phyloP scores from a whole-genome alignment of 371 early-diverging fungal species.

The Enterospora canceri region DNA sequence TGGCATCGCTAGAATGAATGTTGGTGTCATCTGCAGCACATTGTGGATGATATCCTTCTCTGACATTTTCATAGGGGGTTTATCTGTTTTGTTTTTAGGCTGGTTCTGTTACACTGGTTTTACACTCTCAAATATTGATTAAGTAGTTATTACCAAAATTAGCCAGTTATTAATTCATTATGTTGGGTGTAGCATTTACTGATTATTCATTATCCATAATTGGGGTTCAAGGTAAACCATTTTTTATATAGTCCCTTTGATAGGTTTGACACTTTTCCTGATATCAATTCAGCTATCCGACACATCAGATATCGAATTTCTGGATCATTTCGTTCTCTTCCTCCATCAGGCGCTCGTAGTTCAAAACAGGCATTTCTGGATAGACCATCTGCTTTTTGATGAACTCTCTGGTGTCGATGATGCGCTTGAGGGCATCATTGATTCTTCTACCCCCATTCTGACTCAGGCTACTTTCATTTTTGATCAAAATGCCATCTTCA shows the following conservation, averaged over 20 bases:
- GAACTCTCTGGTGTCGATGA: constrained; percentile 5
- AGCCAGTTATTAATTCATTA: neutral
- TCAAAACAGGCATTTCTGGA: constrained; percentile 18
- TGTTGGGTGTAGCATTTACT: neutral
- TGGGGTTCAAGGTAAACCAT: neutral
- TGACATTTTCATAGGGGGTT: too few relatives aligned
- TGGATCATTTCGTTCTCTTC: neutral
- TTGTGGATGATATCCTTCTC: constrained; percentile 1
- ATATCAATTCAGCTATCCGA: too few relatives aligned
- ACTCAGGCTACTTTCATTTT: neutral
- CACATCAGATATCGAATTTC: neutral
- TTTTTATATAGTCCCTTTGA: neutral
- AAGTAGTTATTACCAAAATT: neutral
- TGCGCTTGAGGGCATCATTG: constrained; percentile 1
- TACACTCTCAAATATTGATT: neutral
- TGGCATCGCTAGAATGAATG: constrained; percentile 24
- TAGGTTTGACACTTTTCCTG: too few relatives aligned
- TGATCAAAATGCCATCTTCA: constrained; percentile 18
- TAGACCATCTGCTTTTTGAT: constrained; percentile 35
- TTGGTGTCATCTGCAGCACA: constrained; percentile 7
- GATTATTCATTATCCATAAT: neutral
- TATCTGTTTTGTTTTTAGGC: neutral
- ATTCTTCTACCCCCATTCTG: neutral
- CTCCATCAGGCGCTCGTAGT: constrained; percentile 15
- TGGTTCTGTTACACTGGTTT: neutral